Evolutionary conservation across 2,329 filamentous ascomycete genomes (phyloP).

Genomic region (Coniella lustricola): DNA sequence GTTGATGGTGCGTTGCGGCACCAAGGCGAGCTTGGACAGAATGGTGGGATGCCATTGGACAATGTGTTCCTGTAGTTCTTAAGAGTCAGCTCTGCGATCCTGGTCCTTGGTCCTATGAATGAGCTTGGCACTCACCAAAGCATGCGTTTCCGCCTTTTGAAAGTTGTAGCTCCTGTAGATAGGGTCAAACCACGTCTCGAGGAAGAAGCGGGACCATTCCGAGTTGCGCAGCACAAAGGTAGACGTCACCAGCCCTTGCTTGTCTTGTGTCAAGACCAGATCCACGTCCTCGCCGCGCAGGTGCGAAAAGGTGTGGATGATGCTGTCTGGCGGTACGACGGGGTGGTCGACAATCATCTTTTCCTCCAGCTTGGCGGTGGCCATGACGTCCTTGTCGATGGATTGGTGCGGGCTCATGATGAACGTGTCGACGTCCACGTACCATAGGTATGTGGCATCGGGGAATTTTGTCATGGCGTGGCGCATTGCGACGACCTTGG

Average conservation of each 20-base stretch:
- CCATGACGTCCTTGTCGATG: constrained; percentile 65
- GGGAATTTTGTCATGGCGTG: constrained; percentile 81
- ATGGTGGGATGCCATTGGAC: constrained; percentile 97
- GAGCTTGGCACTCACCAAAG: constrained; percentile 59
- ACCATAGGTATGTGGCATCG: constrained; percentile 76
- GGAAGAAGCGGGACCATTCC: constrained; percentile 85
- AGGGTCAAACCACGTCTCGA: constrained; percentile 95
- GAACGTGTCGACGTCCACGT: constrained; percentile 73
- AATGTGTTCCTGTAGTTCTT: constrained; percentile 61
- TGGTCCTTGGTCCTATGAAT: not conserved
- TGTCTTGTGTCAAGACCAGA: constrained; percentile 78
- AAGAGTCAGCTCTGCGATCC: constrained; percentile 23
- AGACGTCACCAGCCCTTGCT: constrained; percentile 65
- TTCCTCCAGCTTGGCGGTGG: constrained; percentile 58
- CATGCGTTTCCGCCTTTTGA: constrained; percentile 87
- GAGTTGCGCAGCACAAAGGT: constrained; percentile 78
- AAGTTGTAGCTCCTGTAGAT: constrained; percentile 93
- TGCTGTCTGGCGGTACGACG: constrained; percentile 89
- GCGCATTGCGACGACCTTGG: constrained; percentile 75
- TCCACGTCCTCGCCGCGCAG: constrained; percentile 73
- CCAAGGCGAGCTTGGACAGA: constrained; percentile 76
- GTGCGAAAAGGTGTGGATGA: constrained; percentile 88
- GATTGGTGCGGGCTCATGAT: constrained; percentile 76
- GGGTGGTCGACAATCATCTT: constrained; percentile 80
- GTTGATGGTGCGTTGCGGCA: constrained; percentile 82